phyloP scores from a whole-genome alignment of 352 stramenopile genomes.

The Phytophthora pisi region DNA sequence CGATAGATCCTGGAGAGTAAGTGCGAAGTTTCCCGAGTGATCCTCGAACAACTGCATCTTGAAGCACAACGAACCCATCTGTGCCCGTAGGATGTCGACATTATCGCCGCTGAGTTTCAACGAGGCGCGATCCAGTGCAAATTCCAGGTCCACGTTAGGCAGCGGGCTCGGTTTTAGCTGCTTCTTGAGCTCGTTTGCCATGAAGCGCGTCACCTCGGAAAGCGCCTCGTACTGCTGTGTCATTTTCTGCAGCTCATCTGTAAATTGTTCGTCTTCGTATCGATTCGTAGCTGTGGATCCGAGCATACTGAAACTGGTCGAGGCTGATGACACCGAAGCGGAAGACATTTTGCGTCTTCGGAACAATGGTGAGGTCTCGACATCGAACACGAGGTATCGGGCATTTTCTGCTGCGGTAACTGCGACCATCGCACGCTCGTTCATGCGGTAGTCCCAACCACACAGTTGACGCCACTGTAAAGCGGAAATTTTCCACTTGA shows the following conservation, averaged over 20 bases:
- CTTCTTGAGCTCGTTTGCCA: conserved; percentile 46
- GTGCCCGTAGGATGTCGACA: conserved; percentile 63
- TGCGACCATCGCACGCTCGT: conserved; percentile 47
- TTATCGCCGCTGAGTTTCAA: conserved; percentile 65
- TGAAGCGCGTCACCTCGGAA: conserved; percentile 43
- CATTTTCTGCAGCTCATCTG: conserved; percentile 55
- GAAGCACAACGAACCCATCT: conserved; percentile 51
- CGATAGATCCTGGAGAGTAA: conserved; percentile 65
- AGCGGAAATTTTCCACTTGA: conserved; percentile 71
- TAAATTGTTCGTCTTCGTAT: conserved; percentile 47
- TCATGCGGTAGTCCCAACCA: conserved; percentile 58
- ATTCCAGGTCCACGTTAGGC: conserved; percentile 72
- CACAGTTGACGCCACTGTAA: conserved; percentile 64
- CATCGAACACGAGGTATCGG: conserved; percentile 41
- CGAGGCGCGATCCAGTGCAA: conserved; percentile 58
- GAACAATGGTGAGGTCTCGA: conserved; percentile 57
- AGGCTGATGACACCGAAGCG: conserved; percentile 39
- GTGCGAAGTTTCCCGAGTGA: conserved; percentile 62
- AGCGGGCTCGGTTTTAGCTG: conserved; percentile 40
- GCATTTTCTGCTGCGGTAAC: conserved; percentile 47
- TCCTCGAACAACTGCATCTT: conserved; percentile 79
- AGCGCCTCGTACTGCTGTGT: conserved; percentile 55
- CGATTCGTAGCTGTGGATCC: conserved; percentile 35
- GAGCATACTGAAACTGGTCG: conserved; percentile 45
- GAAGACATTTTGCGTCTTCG: conserved; percentile 38